phyloP scores from a whole-genome alignment of 495 filamentous ascomycete genomes.

The Pyrenula aspistea region DNA sequence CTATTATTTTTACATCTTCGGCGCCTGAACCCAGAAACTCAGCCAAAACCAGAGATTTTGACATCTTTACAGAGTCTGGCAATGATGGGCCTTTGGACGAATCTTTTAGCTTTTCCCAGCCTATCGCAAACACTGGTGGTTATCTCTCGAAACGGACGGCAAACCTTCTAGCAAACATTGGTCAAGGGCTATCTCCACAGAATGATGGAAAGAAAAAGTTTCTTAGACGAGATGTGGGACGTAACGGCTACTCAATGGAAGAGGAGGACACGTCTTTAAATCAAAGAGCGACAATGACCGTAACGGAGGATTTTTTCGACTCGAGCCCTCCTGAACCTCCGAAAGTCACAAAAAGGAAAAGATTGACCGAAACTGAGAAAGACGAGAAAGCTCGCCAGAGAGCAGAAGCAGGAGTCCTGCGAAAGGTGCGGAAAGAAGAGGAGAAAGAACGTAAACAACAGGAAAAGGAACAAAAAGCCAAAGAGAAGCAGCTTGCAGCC shows the following conservation, averaged over 20 bases:
- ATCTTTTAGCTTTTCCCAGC: neutral
- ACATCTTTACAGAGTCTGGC: slow-evolving; percentile 26
- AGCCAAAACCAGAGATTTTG: neutral
- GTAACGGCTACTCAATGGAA: neutral
- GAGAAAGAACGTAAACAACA: slow-evolving; percentile 38
- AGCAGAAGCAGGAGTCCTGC: slow-evolving; percentile 29
- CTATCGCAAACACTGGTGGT: neutral
- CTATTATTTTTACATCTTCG: slow-evolving; percentile 43
- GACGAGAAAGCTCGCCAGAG: slow-evolving; percentile 45
- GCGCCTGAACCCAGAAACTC: slow-evolving; percentile 14
- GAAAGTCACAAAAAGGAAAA: slow-evolving; percentile 17
- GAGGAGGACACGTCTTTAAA: neutral
- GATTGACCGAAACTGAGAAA: slow-evolving; percentile 26
- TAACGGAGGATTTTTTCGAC: neutral
- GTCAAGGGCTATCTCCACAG: neutral
- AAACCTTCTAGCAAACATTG: slow-evolving; percentile 22
- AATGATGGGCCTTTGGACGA: slow-evolving; percentile 14
- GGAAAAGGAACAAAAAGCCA: slow-evolving; percentile 42
- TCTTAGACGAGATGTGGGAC: neutral
- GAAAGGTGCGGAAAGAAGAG: slow-evolving; percentile 28
- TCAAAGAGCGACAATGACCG: neutral
- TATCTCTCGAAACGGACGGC: slow-evolving; percentile 20
- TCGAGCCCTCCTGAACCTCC: neutral
- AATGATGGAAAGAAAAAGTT: neutral
- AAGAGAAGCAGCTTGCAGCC: slow-evolving; percentile 52